These are phyloP conservation scores for Plenodomus tracheiphilus DNA, from an alignment of 2,329 filamentous ascomycete species.

Conservation along the genomic window DNA sequence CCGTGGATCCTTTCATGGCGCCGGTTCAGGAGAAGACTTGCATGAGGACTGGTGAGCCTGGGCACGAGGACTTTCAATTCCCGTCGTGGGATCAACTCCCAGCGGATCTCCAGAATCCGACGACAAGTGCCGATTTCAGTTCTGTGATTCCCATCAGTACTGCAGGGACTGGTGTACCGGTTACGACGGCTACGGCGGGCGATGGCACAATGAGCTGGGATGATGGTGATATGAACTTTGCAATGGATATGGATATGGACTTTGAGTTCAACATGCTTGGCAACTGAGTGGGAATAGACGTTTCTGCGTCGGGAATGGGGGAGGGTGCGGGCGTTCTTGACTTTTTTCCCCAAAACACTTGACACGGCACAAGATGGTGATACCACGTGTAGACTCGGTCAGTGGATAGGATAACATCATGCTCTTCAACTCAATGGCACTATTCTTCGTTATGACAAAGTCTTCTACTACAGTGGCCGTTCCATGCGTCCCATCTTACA, in stretches of 20 bases:
- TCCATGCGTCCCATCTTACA: no score
- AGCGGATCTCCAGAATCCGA: constrained; percentile 26
- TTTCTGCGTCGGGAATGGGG: no score
- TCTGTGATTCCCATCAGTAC: constrained; percentile 18
- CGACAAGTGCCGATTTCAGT: constrained; percentile 22
- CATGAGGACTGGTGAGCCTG: constrained; percentile 1
- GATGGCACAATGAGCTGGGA: constrained; percentile 31
- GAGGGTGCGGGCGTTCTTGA: no score
- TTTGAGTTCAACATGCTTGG: constrained; percentile 17
- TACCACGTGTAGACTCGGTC: no score
- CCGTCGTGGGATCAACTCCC: constrained; percentile 35
- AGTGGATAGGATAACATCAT: no score
- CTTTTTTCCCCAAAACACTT: no score
- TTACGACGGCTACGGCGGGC: constrained; percentile 4
- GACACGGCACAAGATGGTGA: no score
- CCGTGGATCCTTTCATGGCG: background rate
- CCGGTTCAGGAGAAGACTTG: constrained; percentile 3
- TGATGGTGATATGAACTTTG: constrained; percentile 35
- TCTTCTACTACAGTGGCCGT: no score
- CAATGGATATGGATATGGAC: constrained; percentile 37
- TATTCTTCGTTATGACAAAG: no score
- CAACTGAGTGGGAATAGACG: constrained; percentile 4
- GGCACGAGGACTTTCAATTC: constrained; percentile 23
- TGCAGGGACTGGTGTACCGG: constrained; percentile 2
- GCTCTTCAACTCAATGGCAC: no score